These are phyloP conservation scores for Trametes punicea DNA, from an alignment of 768 basidiomycete species.

Conservation along the genomic window DNA sequence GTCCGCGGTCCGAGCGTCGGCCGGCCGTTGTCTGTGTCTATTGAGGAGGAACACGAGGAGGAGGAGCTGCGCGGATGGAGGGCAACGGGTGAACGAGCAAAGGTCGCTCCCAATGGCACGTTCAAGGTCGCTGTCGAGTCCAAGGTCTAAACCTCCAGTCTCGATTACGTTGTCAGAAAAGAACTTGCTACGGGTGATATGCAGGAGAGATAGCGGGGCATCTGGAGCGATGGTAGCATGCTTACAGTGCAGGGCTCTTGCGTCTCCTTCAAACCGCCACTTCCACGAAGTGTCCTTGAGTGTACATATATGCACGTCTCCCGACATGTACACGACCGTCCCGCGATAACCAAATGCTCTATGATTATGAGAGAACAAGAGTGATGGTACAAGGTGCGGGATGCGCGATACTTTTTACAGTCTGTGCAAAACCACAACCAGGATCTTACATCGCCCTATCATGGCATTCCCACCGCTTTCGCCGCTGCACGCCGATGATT, in stretches of 20 bases:
- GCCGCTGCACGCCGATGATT: background rate
- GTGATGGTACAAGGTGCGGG: background rate
- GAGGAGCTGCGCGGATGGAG: constrained; percentile 29
- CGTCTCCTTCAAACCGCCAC: too few species aligned
- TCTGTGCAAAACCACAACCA: too few species aligned
- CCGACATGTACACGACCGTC: too few species aligned
- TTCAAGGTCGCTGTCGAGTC: constrained; percentile 30
- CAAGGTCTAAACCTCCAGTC: background rate
- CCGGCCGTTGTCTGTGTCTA: constrained; percentile 41
- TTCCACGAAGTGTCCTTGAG: too few species aligned
- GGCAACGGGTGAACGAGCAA: constrained; percentile 31
- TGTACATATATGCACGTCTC: too few species aligned
- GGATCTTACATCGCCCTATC: background rate
- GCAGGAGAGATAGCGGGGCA: background rate
- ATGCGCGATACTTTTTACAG: background rate
- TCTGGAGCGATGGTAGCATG: too few species aligned
- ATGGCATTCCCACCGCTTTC: too few species aligned
- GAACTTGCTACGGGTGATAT: background rate
- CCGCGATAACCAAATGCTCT: background rate
- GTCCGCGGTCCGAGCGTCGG: constrained; percentile 77
- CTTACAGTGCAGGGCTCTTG: too few species aligned
- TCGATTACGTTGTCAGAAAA: too few species aligned
- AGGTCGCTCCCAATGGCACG: constrained; percentile 34
- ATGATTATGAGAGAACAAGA: background rate
- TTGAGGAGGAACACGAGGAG: constrained; percentile 36